Conservation (phyloP, 345 rosid species). For the Jatropha curcas region DNA sequence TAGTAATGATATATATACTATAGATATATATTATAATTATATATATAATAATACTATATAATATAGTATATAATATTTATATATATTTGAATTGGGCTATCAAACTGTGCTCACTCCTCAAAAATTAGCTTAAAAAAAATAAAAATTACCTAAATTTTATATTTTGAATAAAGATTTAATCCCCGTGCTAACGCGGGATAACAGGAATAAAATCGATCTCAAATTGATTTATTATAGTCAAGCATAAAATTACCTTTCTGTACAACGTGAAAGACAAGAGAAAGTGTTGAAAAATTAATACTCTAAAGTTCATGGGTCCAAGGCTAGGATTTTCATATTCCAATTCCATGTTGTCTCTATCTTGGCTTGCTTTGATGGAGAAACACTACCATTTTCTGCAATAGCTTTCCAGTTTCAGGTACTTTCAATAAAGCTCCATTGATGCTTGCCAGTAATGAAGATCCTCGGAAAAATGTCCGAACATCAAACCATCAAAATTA, state of each 20-base stretch:
- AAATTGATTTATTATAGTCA: not conserved
- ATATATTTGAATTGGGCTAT: no score
- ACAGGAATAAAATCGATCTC: no score
- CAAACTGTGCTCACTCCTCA: no score
- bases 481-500: not conserved
- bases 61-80: no score
- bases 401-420: conserved; percentile 30
- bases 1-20: no score
- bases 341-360: not conserved
- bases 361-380: conserved; percentile 7
- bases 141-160: no score
- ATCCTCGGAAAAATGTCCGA: conserved; percentile 28
- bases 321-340: conserved; percentile 23
- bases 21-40: no score
- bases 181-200: no score
- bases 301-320: conserved; percentile 16
- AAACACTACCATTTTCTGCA: conserved; percentile 26
- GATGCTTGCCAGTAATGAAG: conserved; percentile 22
- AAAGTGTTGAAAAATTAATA: conserved; percentile 28
- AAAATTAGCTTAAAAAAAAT: no score
- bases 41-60: no score
- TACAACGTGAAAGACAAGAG: conserved; percentile 7
- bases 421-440: conserved; percentile 28
- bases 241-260: not conserved
- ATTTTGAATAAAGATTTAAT: no score